A percentile compares a stretch with the other conserved stretches of the same genome.
Conservation (phyloP, 768 basidiomycete genomes). For the Lactarius evosmus region DNA sequence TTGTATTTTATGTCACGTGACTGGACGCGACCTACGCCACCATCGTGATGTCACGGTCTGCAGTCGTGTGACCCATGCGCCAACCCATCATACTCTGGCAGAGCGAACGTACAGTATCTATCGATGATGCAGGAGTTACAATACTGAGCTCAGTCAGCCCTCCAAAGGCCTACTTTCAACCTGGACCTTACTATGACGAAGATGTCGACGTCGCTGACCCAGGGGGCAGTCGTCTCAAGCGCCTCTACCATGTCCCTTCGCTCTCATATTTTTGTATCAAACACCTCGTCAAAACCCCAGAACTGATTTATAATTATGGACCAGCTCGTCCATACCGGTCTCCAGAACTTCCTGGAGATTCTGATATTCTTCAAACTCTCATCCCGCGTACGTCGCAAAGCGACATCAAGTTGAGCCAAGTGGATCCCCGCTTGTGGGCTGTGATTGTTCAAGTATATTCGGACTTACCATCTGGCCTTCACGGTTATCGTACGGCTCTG, state of each 20-base stretch:
- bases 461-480: constrained; percentile 45
- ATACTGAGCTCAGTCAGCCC: constrained; percentile 20
- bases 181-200: constrained; percentile 22
- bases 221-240: background rate
- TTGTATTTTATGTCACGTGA: too few relatives aligned
- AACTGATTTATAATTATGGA: constrained; percentile 42
- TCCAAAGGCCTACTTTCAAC: constrained; percentile 18
- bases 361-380: constrained; percentile 42
- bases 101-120: background rate
- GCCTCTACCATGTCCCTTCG: constrained; percentile 41
- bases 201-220: background rate
- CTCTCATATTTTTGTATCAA: constrained; percentile 52
- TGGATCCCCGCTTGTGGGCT: constrained; percentile 63
- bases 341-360: constrained; percentile 28
- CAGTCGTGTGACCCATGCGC: constrained; percentile 7
- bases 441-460: constrained; percentile 57
- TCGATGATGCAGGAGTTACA: constrained; percentile 25
- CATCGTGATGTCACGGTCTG: background rate
- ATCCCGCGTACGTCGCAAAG: constrained; percentile 34
- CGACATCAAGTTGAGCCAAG: constrained; percentile 26
- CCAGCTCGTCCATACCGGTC: constrained; percentile 37
- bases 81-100: constrained; percentile 27
- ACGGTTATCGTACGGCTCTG: constrained; percentile 48
- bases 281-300: constrained; percentile 43
- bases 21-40: background rate